Percentiles rank a stretch among this genome's conserved stretches.
These are phyloP conservation scores for Tephrocybe sp. DNA, from an alignment of 768 basidiomycete genomes.

Conservation along the genomic window DNA sequence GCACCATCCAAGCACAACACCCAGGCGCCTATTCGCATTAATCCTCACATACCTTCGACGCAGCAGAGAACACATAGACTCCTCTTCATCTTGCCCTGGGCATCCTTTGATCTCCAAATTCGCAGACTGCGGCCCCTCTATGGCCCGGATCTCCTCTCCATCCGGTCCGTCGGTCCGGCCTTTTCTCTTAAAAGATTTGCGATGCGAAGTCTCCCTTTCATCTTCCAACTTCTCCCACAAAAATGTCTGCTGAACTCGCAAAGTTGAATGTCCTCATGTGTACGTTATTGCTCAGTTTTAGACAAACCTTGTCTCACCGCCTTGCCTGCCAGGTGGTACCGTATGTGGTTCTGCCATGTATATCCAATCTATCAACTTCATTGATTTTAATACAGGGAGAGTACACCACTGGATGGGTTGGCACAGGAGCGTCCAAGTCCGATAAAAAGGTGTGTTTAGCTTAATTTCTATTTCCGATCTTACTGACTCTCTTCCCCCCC, in stretches of 20 bases:
- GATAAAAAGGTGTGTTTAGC: constrained; percentile 76
- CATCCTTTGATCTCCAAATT: not conserved
- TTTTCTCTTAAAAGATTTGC: constrained; percentile 5
- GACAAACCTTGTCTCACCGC: constrained; percentile 6
- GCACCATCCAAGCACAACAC: too few relatives aligned
- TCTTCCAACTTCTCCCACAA: not conserved
- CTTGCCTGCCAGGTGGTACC: constrained; percentile 33
- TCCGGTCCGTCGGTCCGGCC: constrained; percentile 16
- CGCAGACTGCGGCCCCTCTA: not conserved
- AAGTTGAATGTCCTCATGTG: constrained; percentile 81
- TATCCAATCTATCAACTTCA: not conserved
- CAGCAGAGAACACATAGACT: too few relatives aligned
- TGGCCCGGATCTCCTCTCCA: constrained; percentile 1
- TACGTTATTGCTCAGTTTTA: constrained; percentile 29
- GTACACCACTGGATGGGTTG: constrained; percentile 95
- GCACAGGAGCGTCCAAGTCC: constrained; percentile 87
- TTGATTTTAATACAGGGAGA: constrained; percentile 51
- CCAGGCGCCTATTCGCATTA: too few relatives aligned
- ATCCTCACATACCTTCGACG: too few relatives aligned
- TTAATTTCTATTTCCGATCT: not conserved
- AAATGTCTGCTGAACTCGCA: constrained; percentile 40
- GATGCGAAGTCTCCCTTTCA: not conserved
- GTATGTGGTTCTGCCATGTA: constrained; percentile 18
- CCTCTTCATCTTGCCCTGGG: too few relatives aligned
- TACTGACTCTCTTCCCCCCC: not conserved